Percentiles rank a stretch among this genome's conserved stretches.
phyloP scores from a whole-genome alignment of 169 alveolate species.

The Plasmodium coatneyi region DNA sequence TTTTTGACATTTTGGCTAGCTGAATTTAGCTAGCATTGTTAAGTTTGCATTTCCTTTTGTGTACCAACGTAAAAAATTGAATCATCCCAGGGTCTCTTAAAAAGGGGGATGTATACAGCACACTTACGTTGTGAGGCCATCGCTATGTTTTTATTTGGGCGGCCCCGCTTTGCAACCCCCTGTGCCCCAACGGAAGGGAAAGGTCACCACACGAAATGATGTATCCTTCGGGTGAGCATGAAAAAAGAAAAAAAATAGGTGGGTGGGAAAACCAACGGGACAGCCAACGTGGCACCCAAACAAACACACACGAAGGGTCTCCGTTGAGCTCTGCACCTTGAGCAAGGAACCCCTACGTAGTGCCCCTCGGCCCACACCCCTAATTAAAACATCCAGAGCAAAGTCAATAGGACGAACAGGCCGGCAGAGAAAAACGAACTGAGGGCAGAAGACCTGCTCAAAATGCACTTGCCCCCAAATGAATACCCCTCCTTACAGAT shows the following conservation, averaged over 20 bases:
- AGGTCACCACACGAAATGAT: background rate
- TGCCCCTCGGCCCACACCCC: background rate
- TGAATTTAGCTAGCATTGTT: background rate
- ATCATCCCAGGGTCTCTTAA: background rate
- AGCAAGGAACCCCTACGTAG: background rate
- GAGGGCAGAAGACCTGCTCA: background rate
- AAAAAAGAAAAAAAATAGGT: background rate
- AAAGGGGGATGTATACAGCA: background rate
- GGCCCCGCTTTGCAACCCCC: background rate
- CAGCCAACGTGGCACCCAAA: background rate
- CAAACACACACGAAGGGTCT: background rate
- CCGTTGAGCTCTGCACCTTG: background rate
- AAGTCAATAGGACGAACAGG: background rate
- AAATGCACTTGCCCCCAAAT: background rate
- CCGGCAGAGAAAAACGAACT: background rate
- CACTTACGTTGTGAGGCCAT: background rate
- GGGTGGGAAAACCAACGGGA: background rate
- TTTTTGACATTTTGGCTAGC: background rate
- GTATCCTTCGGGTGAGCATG: background rate
- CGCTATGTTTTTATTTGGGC: background rate
- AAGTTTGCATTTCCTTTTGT: background rate
- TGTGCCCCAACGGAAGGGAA: background rate
- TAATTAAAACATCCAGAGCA: background rate
- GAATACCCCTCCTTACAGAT: constrained; percentile 38
- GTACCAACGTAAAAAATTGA: background rate